Evolutionary conservation across 2,329 filamentous ascomycete genomes (phyloP).

Genomic region (Stagonosporopsis vannaccii): DNA sequence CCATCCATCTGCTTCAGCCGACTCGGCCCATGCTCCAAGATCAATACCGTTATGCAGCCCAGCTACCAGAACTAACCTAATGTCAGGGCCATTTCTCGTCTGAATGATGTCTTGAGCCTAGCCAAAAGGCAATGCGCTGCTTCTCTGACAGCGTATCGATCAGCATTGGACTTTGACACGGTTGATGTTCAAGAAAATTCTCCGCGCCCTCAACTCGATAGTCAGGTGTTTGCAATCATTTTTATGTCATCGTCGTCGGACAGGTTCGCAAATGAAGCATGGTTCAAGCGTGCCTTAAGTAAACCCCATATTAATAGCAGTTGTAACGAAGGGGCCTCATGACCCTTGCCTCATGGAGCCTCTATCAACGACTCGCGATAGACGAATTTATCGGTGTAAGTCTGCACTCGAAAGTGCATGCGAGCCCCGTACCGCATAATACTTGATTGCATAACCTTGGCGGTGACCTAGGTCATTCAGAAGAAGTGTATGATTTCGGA

Average conservation of each 20-base stretch:
- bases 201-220: too few species aligned
- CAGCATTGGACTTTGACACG: slow-evolving; percentile 4
- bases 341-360: background rate
- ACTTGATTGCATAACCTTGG: background rate
- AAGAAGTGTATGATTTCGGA: slow-evolving; percentile 2
- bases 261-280: too few species aligned
- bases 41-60: slow-evolving; percentile 11
- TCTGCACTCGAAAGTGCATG: background rate
- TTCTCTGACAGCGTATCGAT: slow-evolving; percentile 17
- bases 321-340: too few species aligned
- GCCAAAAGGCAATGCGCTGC: slow-evolving; percentile 15
- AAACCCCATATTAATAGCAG: too few species aligned
- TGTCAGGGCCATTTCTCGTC: slow-evolving; percentile 7
- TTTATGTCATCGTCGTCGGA: too few species aligned
- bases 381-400: background rate
- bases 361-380: background rate
- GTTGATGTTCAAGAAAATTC: too few species aligned
- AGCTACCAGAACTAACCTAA: slow-evolving; percentile 15
- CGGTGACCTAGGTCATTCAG: background rate
- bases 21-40: slow-evolving; percentile 11
- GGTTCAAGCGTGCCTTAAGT: too few species aligned
- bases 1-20: slow-evolving; percentile 1
- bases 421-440: background rate
- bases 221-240: too few species aligned
- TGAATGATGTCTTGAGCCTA: slow-evolving; percentile 15